A percentile compares a stretch with the other conserved stretches of the same genome.
Evolutionary conservation across 176 grass and related monocot species (phyloP).

Genomic region (Tillandsia leiboldiana): DNA sequence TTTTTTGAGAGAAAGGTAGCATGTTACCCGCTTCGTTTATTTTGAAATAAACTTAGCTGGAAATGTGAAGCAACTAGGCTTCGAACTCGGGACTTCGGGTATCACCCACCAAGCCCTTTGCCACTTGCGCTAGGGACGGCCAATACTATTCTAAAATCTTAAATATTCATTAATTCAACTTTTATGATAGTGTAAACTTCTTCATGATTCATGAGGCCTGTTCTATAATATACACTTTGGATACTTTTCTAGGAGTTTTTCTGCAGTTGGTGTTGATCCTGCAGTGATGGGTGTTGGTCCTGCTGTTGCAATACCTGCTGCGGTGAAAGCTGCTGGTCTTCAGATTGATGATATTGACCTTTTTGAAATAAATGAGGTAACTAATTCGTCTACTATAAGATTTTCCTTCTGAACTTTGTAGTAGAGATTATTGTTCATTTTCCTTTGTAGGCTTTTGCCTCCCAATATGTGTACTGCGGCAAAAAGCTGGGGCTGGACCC

Average conservation of each 20-base stretch:
- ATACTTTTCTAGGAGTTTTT: conserved; percentile 57
- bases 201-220: background rate
- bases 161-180: conserved; percentile 1
- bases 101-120: too few relatives aligned
- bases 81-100: too few relatives aligned
- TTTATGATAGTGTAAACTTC: background rate
- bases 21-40: too few relatives aligned
- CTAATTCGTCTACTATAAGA: background rate
- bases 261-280: conserved; percentile 91
- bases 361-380: conserved; percentile 98
- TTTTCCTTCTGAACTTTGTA: background rate
- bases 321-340: conserved; percentile 79
- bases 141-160: background rate
- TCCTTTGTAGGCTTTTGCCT: conserved; percentile 68
- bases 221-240: background rate
- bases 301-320: conserved; percentile 90
- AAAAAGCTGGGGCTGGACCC: conserved; percentile 76
- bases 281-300: conserved; percentile 96
- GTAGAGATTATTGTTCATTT: background rate
- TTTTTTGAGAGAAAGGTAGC: too few relatives aligned
- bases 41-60: too few relatives aligned
- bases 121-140: too few relatives aligned
- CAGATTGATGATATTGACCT: conserved; percentile 61
- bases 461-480: conserved; percentile 78
- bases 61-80: too few relatives aligned